A percentile compares a stretch with the other conserved stretches of the same genome.
phyloP scores from a whole-genome alignment of 768 basidiomycete genomes.

The Russula sp. region DNA sequence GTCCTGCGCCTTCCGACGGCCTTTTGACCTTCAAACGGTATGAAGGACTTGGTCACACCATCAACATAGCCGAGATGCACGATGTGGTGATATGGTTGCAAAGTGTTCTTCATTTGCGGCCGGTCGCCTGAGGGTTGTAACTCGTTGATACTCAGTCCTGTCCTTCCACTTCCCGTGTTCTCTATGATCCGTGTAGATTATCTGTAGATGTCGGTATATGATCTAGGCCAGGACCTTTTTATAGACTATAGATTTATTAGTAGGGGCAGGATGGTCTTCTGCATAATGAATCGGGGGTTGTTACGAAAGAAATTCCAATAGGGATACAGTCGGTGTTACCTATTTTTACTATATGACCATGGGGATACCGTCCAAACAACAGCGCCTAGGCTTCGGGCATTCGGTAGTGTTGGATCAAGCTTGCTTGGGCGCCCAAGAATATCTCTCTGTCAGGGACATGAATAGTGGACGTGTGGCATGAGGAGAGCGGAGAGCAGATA shows the following conservation, averaged over 20 bases:
- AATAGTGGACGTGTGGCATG: not conserved
- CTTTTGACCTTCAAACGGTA: constrained; percentile 35
- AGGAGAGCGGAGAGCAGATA: not conserved
- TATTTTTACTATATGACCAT: not conserved
- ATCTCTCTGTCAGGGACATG: not conserved
- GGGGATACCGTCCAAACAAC: not conserved
- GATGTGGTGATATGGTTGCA: constrained; percentile 38
- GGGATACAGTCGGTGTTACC: not conserved
- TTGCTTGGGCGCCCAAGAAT: not conserved
- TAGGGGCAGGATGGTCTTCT: not conserved
- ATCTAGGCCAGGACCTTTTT: not conserved
- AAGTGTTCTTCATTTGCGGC: constrained; percentile 16
- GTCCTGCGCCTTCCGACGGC: constrained; percentile 32
- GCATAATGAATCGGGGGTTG: not conserved
- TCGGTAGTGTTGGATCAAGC: not conserved
- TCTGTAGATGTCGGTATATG: constrained; percentile 1
- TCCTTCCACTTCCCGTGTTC: not conserved
- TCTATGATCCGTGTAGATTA: not conserved
- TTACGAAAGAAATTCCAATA: not conserved
- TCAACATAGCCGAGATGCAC: constrained; percentile 38
- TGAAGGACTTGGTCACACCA: constrained; percentile 38
- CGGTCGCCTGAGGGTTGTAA: not conserved
- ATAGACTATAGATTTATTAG: not conserved
- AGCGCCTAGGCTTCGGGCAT: not conserved
- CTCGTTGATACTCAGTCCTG: not conserved